These are phyloP conservation scores for Aspergillus ruber DNA, from an alignment of 2,329 filamentous ascomycete genomes.

Conservation along the genomic window DNA sequence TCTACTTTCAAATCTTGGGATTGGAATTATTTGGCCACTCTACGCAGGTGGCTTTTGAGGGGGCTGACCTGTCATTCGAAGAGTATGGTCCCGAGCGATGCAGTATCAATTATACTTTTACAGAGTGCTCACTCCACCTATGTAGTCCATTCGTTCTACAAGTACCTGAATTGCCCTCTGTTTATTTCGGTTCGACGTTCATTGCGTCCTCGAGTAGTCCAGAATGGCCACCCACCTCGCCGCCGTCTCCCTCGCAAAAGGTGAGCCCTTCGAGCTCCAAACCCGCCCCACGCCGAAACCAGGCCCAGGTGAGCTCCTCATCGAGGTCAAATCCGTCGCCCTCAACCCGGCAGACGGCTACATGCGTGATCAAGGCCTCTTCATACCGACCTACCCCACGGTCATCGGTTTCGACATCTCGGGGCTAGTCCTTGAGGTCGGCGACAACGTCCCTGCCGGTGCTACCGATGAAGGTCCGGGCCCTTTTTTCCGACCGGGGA, in stretches of 20 bases:
- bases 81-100: too few species aligned
- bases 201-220: too few species aligned
- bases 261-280: conserved; percentile 32
- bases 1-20: too few species aligned
- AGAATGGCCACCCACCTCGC: conserved; percentile 37
- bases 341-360: conserved; percentile 44
- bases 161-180: too few species aligned
- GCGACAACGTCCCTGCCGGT: conserved; percentile 35
- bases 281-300: conserved; percentile 40
- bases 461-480: conserved; percentile 4
- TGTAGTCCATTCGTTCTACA: too few species aligned
- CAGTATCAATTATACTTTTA: too few species aligned
- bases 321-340: conserved; percentile 44
- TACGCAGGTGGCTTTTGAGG: too few species aligned
- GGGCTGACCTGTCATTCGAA: too few species aligned
- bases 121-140: too few species aligned
- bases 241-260: conserved; percentile 31
- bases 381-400: conserved; percentile 37
- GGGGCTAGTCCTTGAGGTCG: conserved; percentile 40
- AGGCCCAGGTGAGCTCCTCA: conserved; percentile 42
- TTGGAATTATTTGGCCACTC: too few species aligned
- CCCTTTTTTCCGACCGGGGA: conserved; percentile 23
- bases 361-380: conserved; percentile 40
- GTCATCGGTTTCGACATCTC: conserved; percentile 35
- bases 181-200: too few species aligned